A percentile compares a stretch with the other conserved stretches of the same genome.
Evolutionary conservation across 1,139 yeast species (phyloP).

Genomic region (Geotrichum siamense): DNA sequence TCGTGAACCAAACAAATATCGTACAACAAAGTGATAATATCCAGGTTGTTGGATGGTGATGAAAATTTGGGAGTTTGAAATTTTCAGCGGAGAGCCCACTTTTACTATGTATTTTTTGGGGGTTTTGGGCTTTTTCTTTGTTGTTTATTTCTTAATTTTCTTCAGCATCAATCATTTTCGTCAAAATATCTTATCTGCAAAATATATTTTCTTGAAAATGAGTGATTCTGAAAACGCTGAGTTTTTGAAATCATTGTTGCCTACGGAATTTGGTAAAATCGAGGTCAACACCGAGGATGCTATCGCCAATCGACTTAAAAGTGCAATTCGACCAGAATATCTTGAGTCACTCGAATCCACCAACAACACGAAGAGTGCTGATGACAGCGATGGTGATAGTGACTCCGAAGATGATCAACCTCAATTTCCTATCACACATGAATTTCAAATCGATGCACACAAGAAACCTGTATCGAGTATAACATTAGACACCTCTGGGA

Average conservation of each 20-base stretch:
- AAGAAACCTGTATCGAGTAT: constrained; percentile 28
- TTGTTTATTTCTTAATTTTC: no score
- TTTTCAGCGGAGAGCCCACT: no score
- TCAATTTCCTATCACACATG: constrained; percentile 33
- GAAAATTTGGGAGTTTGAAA: no score
- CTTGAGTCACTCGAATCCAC: not conserved
- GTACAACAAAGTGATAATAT: not conserved
- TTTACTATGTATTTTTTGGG: no score
- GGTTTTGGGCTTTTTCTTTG: no score
- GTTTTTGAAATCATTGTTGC: constrained; percentile 4
- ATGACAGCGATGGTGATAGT: constrained; percentile 15
- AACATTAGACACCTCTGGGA: constrained; percentile 31
- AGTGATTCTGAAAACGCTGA: not conserved
- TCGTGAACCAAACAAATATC: constrained; percentile 16
- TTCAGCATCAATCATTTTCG: no score
- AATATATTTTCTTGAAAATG: no score
- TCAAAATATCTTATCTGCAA: no score
- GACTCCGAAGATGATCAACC: constrained; percentile 27
- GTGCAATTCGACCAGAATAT: constrained; percentile 13
- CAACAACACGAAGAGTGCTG: not conserved
- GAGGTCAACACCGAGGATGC: constrained; percentile 7
- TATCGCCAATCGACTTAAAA: constrained; percentile 5
- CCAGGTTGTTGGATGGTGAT: not conserved
- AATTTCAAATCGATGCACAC: constrained; percentile 29
- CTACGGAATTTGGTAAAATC: constrained; percentile 14